Percentiles rank a stretch among this genome's conserved stretches.
Conservation (phyloP, 495 filamentous ascomycete genomes). For the Penicillium lividum region DNA sequence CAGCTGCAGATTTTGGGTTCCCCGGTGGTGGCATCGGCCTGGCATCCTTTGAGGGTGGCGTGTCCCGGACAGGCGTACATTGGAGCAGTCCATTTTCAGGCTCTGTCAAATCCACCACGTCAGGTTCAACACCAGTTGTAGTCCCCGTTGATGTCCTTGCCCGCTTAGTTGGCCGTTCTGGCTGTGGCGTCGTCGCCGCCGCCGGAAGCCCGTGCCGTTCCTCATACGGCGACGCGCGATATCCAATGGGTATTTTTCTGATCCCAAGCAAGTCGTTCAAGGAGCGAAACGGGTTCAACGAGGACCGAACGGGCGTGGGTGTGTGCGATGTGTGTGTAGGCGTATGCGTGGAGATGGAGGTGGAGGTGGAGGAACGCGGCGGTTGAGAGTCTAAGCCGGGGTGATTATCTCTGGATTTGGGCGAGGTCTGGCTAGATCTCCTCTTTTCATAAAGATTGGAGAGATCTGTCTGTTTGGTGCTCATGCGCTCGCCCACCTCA, state of each 20-base stretch:
- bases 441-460: constrained; percentile 70
- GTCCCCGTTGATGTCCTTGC: constrained; percentile 31
- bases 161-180: constrained; percentile 49
- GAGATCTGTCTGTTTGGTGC: constrained; percentile 73
- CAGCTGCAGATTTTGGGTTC: neutral
- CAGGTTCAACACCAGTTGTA: constrained; percentile 1
- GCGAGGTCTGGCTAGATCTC: constrained; percentile 29
- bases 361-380: constrained; percentile 14
- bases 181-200: constrained; percentile 27
- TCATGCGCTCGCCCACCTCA: constrained; percentile 73
- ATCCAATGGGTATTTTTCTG: constrained; percentile 49
- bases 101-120: constrained; percentile 29
- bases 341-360: constrained; percentile 9
- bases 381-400: constrained; percentile 9
- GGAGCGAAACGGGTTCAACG: constrained; percentile 46
- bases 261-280: constrained; percentile 60
- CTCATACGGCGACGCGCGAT: constrained; percentile 54
- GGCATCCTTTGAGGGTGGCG: neutral
- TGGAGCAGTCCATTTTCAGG: constrained; percentile 6
- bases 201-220: constrained; percentile 25
- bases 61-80: constrained; percentile 2
- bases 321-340: neutral
- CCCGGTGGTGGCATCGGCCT: constrained; percentile 6
- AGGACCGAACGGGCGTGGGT: constrained; percentile 20
- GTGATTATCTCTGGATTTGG: constrained; percentile 16